Evolutionary conservation across 2,329 filamentous ascomycete species (phyloP), one percentile per base, ranked within the genome.

Genomic region (Stachybotrys echinatus): DNA sequence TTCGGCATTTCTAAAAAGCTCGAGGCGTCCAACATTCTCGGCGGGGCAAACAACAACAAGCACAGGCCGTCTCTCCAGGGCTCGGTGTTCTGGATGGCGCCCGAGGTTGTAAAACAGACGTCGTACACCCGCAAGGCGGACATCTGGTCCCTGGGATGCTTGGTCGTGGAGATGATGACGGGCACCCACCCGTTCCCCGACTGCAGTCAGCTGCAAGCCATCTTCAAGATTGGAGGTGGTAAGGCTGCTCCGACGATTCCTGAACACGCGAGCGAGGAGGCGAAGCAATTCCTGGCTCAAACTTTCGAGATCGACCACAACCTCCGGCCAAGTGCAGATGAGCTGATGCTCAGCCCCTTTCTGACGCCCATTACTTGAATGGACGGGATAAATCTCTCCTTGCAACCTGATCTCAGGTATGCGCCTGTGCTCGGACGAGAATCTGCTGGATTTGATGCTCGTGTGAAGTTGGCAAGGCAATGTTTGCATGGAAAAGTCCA

Each of bases 31-130:
- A 94, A 92, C 52, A 82, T 96, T 42, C 82, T 95, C 44, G 84
- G 68, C 63, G 85, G 77, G 59, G 85, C 75, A 63, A 81, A 78
- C 62, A 85, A 84, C 69, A 84, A 80, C 68, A 85, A 83, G 66
- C 77, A 87, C 61, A 76, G 84, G 5, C 83, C 84, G 3, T 97
- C 92, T 2, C 81, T 99, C 4, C 94, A 99, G 68, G 94, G 94
- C 14, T 96, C 91, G 22, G 94, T 99, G 48, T 99, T 96, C 74
- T 99, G 94, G 94, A 99, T 99, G 94, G 94, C 94, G 1, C 94
- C 94, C 8, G 94, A 99, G 73, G 94, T 99, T 19, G 94, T 99
- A 54, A 94, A 94, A 63, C 94, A 97, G 71, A 97, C 92, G 3
- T 92, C 91, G 6, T 96, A 99, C 72, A 97, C 92, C 5, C 90